A percentile compares a stretch with the other conserved stretches of the same genome.
These are phyloP conservation scores for Hymenoscyphus repandus DNA, from an alignment of 2,329 filamentous ascomycete genomes.

Conservation along the genomic window DNA sequence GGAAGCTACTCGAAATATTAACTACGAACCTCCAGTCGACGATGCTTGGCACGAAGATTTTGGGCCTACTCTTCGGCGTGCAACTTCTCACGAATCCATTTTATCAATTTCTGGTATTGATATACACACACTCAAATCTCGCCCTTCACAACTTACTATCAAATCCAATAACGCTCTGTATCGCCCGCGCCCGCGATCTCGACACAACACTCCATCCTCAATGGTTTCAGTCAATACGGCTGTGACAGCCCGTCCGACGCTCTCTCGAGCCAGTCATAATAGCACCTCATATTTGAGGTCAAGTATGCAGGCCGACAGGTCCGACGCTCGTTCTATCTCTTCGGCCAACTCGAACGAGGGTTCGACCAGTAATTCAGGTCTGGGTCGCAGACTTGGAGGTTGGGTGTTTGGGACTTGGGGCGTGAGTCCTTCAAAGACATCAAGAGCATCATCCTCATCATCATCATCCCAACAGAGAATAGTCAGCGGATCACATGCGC, in stretches of 20 bases:
- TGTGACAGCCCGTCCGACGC: slow-evolving; percentile 54
- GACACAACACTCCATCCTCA: slow-evolving; percentile 33
- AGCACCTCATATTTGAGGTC: slow-evolving; percentile 53
- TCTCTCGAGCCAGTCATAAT: slow-evolving; percentile 42
- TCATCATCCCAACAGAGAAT: slow-evolving; percentile 17
- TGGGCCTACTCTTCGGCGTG: slow-evolving; percentile 52
- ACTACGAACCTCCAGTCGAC: slow-evolving; percentile 6
- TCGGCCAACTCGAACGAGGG: slow-evolving; percentile 22
- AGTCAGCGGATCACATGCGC: slow-evolving; percentile 28
- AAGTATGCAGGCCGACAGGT: slow-evolving; percentile 36
- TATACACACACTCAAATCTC: slow-evolving; percentile 73
- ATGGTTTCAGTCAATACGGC: slow-evolving; percentile 47
- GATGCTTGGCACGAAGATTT: slow-evolving; percentile 29
- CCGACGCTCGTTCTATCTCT: slow-evolving; percentile 29
- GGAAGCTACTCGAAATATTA: slow-evolving; percentile 18
- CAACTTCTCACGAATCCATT: slow-evolving; percentile 80
- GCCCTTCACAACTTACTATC: slow-evolving; percentile 68
- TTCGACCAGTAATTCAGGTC: slow-evolving; percentile 13
- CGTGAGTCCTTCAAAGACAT: slow-evolving; percentile 39
- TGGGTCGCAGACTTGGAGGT: slow-evolving; percentile 54
- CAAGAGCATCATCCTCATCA: slow-evolving; percentile 8
- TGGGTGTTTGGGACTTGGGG: slow-evolving; percentile 64
- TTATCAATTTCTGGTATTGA: slow-evolving; percentile 84
- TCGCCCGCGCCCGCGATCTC: slow-evolving; percentile 41
- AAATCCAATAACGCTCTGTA: slow-evolving; percentile 43